A percentile compares a stretch with the other conserved stretches of the same genome.
These are phyloP conservation scores for Colletotrichum sidae DNA, from an alignment of 2,329 filamentous ascomycete genomes.

Conservation along the genomic window DNA sequence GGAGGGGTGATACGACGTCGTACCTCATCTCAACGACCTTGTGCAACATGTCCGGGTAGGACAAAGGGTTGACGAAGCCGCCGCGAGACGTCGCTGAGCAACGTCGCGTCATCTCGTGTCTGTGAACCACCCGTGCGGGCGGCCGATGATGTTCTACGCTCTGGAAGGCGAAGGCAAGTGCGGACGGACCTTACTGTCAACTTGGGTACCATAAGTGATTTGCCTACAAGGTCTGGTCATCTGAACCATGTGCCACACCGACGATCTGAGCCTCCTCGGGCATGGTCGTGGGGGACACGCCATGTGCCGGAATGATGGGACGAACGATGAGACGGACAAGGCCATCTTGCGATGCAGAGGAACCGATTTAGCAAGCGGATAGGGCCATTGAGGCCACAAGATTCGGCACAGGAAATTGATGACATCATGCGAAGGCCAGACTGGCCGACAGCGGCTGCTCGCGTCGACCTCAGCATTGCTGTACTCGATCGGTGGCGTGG, in stretches of 20 bases:
- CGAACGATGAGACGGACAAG: neutral
- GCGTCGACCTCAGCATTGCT: neutral
- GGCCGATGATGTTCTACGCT: neutral
- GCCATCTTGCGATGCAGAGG: neutral
- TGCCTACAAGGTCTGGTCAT: too few species aligned
- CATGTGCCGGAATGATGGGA: neutral
- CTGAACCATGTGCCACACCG: too few species aligned
- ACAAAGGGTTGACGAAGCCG: neutral
- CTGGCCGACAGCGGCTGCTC: conserved; percentile 15
- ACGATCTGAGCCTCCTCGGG: neutral
- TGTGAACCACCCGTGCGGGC: conserved; percentile 12
- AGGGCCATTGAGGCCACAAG: neutral
- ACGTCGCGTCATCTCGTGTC: conserved; percentile 15
- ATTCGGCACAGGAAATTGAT: conserved; percentile 6
- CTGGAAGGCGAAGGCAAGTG: neutral
- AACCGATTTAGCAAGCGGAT: too few species aligned
- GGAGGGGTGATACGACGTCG: neutral
- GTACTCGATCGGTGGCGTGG: conserved; percentile 23
- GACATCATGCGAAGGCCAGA: conserved; percentile 5
- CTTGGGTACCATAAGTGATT: too few species aligned
- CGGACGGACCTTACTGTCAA: neutral
- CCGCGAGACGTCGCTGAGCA: conserved; percentile 17
- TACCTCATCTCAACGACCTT: neutral
- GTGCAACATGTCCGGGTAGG: neutral
- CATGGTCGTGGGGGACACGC: neutral